These are phyloP conservation scores for Coemansia sp. DNA, from an alignment of 192 early-diverging fungal genomes.

Conservation along the genomic window DNA sequence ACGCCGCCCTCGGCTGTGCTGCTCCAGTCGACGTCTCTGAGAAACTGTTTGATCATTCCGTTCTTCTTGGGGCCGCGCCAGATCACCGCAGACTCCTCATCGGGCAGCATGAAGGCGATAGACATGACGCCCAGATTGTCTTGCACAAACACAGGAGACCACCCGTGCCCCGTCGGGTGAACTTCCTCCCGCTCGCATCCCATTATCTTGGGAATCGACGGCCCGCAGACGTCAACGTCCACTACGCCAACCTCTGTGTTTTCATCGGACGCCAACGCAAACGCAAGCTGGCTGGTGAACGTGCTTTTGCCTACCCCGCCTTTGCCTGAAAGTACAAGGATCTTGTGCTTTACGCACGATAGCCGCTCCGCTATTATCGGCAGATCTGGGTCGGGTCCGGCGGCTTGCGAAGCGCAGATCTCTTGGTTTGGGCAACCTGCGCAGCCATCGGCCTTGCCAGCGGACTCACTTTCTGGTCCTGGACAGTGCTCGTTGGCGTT, in stretches of 20 bases:
- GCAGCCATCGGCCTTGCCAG: conserved; percentile 73
- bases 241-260: conserved; percentile 73
- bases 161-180: conserved; percentile 79
- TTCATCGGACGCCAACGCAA: conserved; percentile 62
- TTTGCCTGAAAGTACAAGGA: conserved; percentile 94
- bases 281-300: conserved; percentile 83
- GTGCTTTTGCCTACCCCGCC: conserved; percentile 97
- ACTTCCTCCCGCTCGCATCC: conserved; percentile 78
- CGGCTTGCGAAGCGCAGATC: conserved; percentile 70
- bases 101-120: conserved; percentile 88
- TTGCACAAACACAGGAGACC: conserved; percentile 76
- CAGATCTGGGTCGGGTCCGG: conserved; percentile 80
- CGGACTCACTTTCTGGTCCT: conserved; percentile 68
- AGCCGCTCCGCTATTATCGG: conserved; percentile 65
- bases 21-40: conserved; percentile 94
- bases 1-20: not conserved
- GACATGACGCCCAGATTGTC: conserved; percentile 86
- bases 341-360: conserved; percentile 69
- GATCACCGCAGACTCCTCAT: conserved; percentile 87
- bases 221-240: conserved; percentile 97
- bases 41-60: conserved; percentile 91
- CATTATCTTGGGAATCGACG: conserved; percentile 92
- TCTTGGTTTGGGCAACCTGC: conserved; percentile 80
- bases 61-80: conserved; percentile 96
- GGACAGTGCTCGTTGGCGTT: conserved; percentile 77